Percentiles rank a stretch among this genome's conserved stretches.
Evolutionary conservation across 352 stramenopile genomes (phyloP).

Genomic region (Chrysophaeum taylorii): DNA sequence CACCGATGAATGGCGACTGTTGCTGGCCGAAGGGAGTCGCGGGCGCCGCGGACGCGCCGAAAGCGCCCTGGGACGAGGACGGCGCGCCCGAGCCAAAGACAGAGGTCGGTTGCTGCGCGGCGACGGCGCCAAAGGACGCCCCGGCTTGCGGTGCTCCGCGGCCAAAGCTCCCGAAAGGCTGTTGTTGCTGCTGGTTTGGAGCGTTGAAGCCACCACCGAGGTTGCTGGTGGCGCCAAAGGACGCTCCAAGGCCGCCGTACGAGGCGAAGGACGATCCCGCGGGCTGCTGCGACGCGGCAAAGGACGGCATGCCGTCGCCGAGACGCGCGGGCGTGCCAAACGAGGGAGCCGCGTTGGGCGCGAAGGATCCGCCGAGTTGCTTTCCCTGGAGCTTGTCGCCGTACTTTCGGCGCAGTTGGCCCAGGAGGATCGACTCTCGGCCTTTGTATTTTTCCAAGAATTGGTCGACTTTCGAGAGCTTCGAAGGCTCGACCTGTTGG

Average conservation of each 20-base stretch:
- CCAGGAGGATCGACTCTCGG: background rate
- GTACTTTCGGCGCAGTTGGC: background rate
- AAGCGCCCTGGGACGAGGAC: background rate
- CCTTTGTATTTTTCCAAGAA: background rate
- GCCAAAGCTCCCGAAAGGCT: too few relatives aligned
- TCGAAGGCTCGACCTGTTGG: background rate
- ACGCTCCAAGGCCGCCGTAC: background rate
- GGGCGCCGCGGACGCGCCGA: background rate
- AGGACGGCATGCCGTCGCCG: background rate
- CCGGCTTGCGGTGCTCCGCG: too few relatives aligned
- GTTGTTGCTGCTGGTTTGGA: too few relatives aligned
- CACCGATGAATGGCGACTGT: too few relatives aligned
- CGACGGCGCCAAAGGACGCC: background rate
- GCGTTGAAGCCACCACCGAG: conserved; percentile 7
- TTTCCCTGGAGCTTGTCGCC: too few relatives aligned
- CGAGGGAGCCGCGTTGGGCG: background rate
- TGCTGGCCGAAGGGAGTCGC: too few relatives aligned
- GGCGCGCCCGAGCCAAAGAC: background rate
- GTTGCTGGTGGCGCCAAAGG: background rate
- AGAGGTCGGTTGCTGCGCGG: background rate
- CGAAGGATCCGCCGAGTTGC: background rate
- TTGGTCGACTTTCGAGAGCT: background rate
- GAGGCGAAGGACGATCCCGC: background rate
- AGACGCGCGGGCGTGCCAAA: background rate
- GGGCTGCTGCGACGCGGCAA: background rate